phyloP scores from a whole-genome alignment of 2,329 filamentous ascomycete species.

The Acrocalymma vagum region DNA sequence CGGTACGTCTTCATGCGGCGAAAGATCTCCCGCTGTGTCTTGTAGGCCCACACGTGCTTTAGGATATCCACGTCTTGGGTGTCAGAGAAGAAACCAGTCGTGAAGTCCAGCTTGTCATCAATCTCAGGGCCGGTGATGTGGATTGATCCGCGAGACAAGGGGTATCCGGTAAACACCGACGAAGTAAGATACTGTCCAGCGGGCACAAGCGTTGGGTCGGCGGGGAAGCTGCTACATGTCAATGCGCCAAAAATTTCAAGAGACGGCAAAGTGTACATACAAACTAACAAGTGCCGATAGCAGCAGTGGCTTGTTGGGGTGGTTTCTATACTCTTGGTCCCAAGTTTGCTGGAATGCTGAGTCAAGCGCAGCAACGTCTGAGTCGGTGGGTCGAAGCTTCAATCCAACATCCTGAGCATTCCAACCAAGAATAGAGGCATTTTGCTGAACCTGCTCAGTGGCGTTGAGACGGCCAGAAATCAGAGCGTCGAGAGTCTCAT shows the following conservation, averaged over 20 bases:
- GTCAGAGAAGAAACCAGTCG: constrained; percentile 66
- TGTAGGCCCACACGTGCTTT: constrained; percentile 70
- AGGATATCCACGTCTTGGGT: constrained; percentile 65
- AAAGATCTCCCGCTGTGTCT: constrained; percentile 68
- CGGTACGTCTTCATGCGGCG: constrained; percentile 63
- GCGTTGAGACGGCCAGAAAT: constrained; percentile 59
- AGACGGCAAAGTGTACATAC: constrained; percentile 27
- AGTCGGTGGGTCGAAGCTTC: constrained; percentile 64
- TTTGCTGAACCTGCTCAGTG: constrained; percentile 54
- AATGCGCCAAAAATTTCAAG: background rate
- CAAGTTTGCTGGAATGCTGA: constrained; percentile 62
- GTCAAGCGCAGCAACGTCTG: constrained; percentile 62
- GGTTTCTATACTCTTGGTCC: constrained; percentile 63
- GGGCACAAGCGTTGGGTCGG: constrained; percentile 37
- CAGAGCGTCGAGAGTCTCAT: constrained; percentile 64
- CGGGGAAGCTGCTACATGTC: constrained; percentile 30
- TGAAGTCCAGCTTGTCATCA: constrained; percentile 61
- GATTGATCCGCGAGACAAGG: constrained; percentile 67
- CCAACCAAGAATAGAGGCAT: constrained; percentile 64
- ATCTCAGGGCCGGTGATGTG: constrained; percentile 63
- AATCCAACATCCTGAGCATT: constrained; percentile 65
- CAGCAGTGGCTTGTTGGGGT: constrained; percentile 58
- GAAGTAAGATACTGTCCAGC: constrained; percentile 62
- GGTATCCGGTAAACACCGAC: constrained; percentile 65
- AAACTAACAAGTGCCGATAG: constrained; percentile 51